Conservation (phyloP, 441 rosid genomes). For the Mallotus repandus region DNA sequence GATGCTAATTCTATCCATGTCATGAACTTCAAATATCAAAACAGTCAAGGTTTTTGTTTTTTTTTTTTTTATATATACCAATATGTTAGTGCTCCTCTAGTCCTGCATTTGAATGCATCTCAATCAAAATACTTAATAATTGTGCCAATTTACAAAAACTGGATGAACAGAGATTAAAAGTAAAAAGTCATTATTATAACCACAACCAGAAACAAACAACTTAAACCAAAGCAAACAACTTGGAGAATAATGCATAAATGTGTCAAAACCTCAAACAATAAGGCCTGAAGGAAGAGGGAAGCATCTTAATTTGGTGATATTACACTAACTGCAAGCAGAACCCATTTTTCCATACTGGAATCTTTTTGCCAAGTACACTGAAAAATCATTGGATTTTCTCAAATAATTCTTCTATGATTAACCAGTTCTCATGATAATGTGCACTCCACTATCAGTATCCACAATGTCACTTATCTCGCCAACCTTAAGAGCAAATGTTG, state of each 20-base stretch:
- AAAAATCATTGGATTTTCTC: slow-evolving; percentile 10
- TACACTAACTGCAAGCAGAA: background rate
- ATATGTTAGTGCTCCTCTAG: no score
- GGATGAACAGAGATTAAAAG: background rate
- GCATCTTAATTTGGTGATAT: background rate
- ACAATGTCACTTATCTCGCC: slow-evolving; percentile 93
- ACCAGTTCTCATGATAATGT: slow-evolving; percentile 86
- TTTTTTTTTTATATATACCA: no score
- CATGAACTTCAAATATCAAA: no score
- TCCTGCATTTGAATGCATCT: background rate
- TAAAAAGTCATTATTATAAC: slow-evolving; percentile 12
- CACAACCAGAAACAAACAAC: slow-evolving; percentile 13
- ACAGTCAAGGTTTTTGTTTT: no score
- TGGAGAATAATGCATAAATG: background rate
- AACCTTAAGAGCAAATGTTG: slow-evolving; percentile 65
- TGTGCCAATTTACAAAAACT: no score
- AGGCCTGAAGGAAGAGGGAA: background rate
- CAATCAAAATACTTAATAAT: background rate
- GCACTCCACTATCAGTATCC: slow-evolving; percentile 94
- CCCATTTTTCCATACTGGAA: slow-evolving; percentile 17
- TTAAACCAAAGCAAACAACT: background rate
- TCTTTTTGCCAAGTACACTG: slow-evolving; percentile 5
- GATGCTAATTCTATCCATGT: no score
- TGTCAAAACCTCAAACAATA: background rate
- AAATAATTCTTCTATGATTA: slow-evolving; percentile 28